phyloP scores from a whole-genome alignment of 495 filamentous ascomycete genomes.

The Lasiosphaeris hirsuta region DNA sequence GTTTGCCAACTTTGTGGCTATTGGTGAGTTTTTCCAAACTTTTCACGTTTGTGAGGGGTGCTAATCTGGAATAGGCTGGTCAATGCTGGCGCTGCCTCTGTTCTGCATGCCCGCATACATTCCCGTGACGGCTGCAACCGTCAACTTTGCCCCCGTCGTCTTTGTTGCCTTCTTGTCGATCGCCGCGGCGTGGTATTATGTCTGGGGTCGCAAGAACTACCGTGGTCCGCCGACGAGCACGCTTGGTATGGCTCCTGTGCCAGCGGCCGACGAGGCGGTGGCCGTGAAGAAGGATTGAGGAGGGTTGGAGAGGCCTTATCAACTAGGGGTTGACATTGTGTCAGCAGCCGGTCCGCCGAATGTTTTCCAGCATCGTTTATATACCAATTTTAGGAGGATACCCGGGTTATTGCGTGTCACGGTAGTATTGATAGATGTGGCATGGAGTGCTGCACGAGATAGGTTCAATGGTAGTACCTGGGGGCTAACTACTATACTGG shows the following conservation, averaged over 20 bases:
- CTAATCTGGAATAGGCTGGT: slow-evolving; percentile 48
- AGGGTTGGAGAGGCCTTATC: background rate
- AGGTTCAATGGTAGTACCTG: no score
- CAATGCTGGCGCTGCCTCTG: slow-evolving; percentile 57
- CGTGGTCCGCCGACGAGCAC: slow-evolving; percentile 55
- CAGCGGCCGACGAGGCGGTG: background rate
- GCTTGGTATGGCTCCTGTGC: slow-evolving; percentile 8
- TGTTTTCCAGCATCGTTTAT: background rate
- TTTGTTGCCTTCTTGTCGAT: slow-evolving; percentile 57
- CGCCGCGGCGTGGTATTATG: slow-evolving; percentile 40
- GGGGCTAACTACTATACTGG: no score
- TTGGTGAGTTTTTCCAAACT: slow-evolving; percentile 40
- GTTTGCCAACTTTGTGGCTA: slow-evolving; percentile 52
- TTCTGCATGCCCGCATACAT: slow-evolving; percentile 63
- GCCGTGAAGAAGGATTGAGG: slow-evolving; percentile 17
- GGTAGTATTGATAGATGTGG: no score
- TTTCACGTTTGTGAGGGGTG: slow-evolving; percentile 14
- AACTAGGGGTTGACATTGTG: background rate
- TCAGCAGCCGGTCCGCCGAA: no score
- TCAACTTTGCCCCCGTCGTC: slow-evolving; percentile 66
- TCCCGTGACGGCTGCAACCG: slow-evolving; percentile 54
- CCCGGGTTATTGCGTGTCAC: background rate
- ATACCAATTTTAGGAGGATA: slow-evolving; percentile 13
- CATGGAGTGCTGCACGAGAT: no score
- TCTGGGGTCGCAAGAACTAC: slow-evolving; percentile 66